phyloP scores from a whole-genome alignment of 2,329 filamentous ascomycete genomes.

The Fusarium sp. region DNA sequence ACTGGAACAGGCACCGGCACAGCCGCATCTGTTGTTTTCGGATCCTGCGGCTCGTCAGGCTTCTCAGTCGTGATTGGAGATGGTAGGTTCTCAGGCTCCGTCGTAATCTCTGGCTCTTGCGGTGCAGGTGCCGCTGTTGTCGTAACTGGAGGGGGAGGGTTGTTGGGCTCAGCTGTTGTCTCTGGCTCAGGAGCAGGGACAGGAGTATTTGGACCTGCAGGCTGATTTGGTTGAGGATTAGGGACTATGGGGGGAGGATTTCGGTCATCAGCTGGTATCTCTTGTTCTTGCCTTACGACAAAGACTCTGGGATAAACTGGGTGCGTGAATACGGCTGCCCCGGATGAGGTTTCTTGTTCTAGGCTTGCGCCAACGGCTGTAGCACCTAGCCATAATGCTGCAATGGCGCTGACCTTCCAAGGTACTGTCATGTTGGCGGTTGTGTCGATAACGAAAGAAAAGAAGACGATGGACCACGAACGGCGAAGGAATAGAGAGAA shows the following conservation, averaged over 20 bases:
- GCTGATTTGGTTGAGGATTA: background rate
- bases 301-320: background rate
- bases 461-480: rapidly evolving
- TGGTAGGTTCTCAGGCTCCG: background rate
- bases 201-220: background rate
- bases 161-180: background rate
- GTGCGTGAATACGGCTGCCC: background rate
- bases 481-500: rapidly evolving
- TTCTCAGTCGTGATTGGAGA: background rate
- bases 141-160: background rate
- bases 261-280: background rate
- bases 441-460: background rate
- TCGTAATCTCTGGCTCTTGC: background rate
- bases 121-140: background rate
- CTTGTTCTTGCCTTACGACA: background rate
- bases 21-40: background rate
- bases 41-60: background rate
- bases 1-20: background rate
- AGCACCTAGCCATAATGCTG: background rate
- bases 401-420: background rate
- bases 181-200: background rate
- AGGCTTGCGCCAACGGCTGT: background rate
- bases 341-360: background rate
- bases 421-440: background rate
- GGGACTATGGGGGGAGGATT: background rate